These are phyloP conservation scores for Nannochloropsis gaditana DNA, from an alignment of 108 stramenopile genomes.

Conservation along the genomic window DNA sequence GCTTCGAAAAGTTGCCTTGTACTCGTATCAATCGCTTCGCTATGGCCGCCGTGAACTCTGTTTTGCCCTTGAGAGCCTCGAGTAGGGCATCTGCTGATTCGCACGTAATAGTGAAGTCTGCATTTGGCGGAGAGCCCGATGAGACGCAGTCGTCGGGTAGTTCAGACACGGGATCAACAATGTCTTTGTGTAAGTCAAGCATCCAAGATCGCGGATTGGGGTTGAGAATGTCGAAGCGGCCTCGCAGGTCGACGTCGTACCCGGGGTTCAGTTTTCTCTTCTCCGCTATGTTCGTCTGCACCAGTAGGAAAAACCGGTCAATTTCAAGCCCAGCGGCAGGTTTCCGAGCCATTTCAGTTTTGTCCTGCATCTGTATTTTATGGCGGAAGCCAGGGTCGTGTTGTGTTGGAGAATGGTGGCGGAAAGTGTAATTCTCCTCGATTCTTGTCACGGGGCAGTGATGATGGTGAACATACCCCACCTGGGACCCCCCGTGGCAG, in stretches of 20 bases:
- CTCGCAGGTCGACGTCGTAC: not conserved
- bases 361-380: no score
- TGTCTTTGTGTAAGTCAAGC: not conserved
- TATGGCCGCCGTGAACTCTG: not conserved
- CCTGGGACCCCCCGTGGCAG: no score
- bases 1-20: not conserved
- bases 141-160: not conserved
- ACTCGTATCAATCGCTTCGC: not conserved
- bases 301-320: not conserved
- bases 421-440: no score
- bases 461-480: no score
- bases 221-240: not conserved
- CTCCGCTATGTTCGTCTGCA: not conserved
- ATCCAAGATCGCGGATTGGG: conserved; percentile 2
- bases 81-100: not conserved
- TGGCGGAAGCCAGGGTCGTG: no score
- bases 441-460: no score
- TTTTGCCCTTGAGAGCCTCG: not conserved
- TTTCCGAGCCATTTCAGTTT: no score
- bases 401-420: no score
- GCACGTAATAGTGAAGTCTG: not conserved
- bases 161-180: not conserved
- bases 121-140: not conserved
- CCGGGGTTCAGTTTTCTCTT: not conserved
- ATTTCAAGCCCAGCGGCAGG: not conserved